Base-by-base conservation (phyloP, 2,329 filamentous ascomycete species). In the Colletotrichum destructivum region DNA sequence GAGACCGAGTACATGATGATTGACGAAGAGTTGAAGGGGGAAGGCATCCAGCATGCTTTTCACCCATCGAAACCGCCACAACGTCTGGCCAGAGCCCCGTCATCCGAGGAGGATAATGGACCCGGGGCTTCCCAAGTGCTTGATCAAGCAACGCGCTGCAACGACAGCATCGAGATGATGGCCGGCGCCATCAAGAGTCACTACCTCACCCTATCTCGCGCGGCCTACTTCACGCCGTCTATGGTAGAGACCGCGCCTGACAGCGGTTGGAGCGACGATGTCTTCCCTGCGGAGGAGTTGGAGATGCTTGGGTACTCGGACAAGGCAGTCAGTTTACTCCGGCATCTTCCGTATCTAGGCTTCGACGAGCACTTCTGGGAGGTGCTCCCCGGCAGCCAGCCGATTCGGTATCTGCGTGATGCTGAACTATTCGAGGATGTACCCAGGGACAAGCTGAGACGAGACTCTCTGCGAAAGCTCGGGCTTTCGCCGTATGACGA, bases 341-440 rank as follows among this genome's bases (percentile, higher is more conserved):
- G 66, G 5, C 66, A 68, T 23, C 51, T 68, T n/a, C 66, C 66
- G 11, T 68, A 68, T 40, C 40, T 68, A 23, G 47, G 49, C 31
- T n/a, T 40, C 55, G 55, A 66, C 55, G 64, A 66, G 55, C 13
- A 60, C 55, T 47, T 52, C 11, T 66, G 64, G 59, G 59, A 69
- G 52, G 40, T 69, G 40, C 40, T 56, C 44, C 40, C 23, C 8
- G 60, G 44, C 59, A 64, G 49, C 44, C 31, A 18, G 9, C 52
- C 66, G 26, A 63, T 64, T 13, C 60, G 59, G 11, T 69, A 69
- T n/a, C 66, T 60, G 18, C 55, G 64, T 35, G 55, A 66, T 38
- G 35, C 64, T 18, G 26, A 60, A 26, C 44, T n/a, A 12, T 66
- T 18, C 21, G n/a, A 38, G 51, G 4, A 18, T 31, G 23, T n/a